These are phyloP conservation scores for Suillus occidentalis DNA, from an alignment of 768 basidiomycete genomes.

Conservation along the genomic window DNA sequence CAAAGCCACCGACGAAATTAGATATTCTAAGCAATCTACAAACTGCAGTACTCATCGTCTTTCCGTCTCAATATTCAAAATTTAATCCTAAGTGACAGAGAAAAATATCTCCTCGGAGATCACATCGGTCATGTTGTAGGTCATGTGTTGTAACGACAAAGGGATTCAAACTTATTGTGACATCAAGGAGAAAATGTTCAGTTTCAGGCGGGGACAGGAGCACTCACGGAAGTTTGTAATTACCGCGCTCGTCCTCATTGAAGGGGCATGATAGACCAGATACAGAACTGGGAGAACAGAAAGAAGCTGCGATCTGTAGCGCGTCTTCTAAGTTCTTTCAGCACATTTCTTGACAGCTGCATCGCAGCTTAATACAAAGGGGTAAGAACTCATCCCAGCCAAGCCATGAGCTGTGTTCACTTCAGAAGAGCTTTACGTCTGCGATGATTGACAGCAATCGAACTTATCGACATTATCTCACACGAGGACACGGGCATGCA, in stretches of 20 bases:
- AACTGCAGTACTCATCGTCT: not conserved
- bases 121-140: not conserved
- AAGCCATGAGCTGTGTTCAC: not conserved
- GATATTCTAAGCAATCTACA: not conserved
- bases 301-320: not conserved
- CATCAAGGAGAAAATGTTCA: not conserved
- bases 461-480: not conserved
- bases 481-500: constrained; percentile 6
- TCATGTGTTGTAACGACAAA: not conserved
- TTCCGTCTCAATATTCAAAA: not conserved
- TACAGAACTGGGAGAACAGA: not conserved
- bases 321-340: not conserved
- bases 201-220: not conserved
- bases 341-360: not conserved
- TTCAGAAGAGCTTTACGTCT: not conserved
- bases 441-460: not conserved
- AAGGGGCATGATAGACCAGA: not conserved
- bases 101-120: not conserved
- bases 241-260: constrained; percentile 1
- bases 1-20: not conserved
- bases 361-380: not conserved
- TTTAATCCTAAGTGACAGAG: not conserved
- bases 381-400: not conserved
- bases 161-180: not conserved
- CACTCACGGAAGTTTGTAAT: constrained; percentile 1